Evolutionary conservation across 441 rosid genomes (phyloP).

Genomic region (Corymbia citriodora): DNA sequence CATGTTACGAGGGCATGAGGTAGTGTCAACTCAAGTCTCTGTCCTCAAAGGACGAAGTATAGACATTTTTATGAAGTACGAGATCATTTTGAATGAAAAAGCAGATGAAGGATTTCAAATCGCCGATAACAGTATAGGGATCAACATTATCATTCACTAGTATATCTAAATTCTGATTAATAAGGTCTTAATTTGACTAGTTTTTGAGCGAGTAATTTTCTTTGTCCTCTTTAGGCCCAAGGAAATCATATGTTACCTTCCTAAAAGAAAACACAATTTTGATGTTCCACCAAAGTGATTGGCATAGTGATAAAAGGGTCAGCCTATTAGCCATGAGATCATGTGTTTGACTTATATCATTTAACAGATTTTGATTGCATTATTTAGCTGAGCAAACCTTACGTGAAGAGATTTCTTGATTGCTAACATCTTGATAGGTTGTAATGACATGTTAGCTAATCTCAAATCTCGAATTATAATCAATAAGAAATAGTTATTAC

Average conservation of each 20-base stretch:
- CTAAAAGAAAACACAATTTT: neutral
- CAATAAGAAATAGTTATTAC: rapidly evolving
- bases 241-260: neutral
- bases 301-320: neutral
- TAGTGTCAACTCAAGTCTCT: neutral
- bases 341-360: neutral
- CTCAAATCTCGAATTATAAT: rapidly evolving
- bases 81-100: neutral
- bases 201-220: neutral
- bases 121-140: neutral
- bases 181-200: neutral
- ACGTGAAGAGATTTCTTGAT: neutral
- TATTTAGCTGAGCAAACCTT: rapidly evolving
- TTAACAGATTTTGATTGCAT: rapidly evolving
- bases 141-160: neutral
- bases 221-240: neutral
- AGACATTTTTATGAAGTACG: neutral
- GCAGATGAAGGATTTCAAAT: neutral
- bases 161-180: neutral
- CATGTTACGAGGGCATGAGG: neutral
- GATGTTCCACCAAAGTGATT: neutral
- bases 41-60: neutral
- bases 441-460: neutral
- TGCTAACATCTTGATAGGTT: neutral
- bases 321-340: neutral